A percentile compares a stretch with the other conserved stretches of the same genome.
Conservation (phyloP, 805 yeast genomes). For the Pichia pseudocactophila region DNA sequence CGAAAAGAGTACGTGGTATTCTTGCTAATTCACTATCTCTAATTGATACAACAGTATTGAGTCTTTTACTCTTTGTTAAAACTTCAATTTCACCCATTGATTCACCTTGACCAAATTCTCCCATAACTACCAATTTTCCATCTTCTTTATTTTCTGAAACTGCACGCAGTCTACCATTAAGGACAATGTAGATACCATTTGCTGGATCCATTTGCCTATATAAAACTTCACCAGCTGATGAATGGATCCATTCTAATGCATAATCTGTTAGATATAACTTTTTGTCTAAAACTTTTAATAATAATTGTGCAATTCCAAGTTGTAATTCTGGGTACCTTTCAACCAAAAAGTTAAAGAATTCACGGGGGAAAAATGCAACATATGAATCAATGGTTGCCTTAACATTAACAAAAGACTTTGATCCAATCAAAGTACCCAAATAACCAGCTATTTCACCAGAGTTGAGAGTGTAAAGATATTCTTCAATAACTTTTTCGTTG, state of each 20-base stretch:
- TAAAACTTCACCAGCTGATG: constrained; percentile 75
- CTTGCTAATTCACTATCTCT: constrained; percentile 92
- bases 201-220: constrained; percentile 81
- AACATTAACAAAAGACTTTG: constrained; percentile 67
- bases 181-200: constrained; percentile 80
- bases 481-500: constrained; percentile 19
- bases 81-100: constrained; percentile 95
- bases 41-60: constrained; percentile 68
- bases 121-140: constrained; percentile 33
- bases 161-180: constrained; percentile 82
- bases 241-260: constrained; percentile 91
- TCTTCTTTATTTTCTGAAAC: constrained; percentile 25
- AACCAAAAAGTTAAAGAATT: constrained; percentile 51
- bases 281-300: constrained; percentile 58
- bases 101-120: constrained; percentile 90
- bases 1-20: constrained; percentile 85
- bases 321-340: constrained; percentile 73
- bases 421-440: constrained; percentile 69
- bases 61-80: constrained; percentile 65
- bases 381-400: constrained; percentile 53
- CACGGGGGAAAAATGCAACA: constrained; percentile 63
- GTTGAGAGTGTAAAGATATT: constrained; percentile 46
- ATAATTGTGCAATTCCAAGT: constrained; percentile 64
- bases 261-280: constrained; percentile 72
- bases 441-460: constrained; percentile 87